phyloP scores from a whole-genome alignment of 2,329 filamentous ascomycete genomes.

The Trichoderma guizhouense region DNA sequence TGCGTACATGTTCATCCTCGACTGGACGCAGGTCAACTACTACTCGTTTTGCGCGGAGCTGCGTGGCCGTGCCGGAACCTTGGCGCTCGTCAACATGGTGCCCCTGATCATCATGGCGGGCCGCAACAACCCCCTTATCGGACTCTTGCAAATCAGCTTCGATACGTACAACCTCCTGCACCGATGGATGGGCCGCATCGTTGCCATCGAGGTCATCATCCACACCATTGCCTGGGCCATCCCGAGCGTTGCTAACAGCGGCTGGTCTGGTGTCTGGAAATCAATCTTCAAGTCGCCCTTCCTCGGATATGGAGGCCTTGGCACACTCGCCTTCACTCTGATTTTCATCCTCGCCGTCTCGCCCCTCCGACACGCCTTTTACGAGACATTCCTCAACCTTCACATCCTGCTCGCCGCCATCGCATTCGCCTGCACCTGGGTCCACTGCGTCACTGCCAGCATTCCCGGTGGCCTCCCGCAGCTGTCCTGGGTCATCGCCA shows the following conservation, averaged over 20 bases:
- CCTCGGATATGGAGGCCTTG: conserved; percentile 62
- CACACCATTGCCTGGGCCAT: conserved; percentile 73
- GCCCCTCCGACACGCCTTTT: conserved; percentile 86
- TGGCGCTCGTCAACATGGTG: conserved; percentile 87
- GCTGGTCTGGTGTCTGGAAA: conserved; percentile 55
- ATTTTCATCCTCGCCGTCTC: conserved; percentile 71
- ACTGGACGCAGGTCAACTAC: conserved; percentile 56
- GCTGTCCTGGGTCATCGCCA: conserved; percentile 68
- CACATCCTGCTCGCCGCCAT: conserved; percentile 75
- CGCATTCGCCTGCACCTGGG: conserved; percentile 67
- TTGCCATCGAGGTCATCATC: conserved; percentile 63
- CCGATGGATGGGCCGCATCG: conserved; percentile 74
- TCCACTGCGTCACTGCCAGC: conserved; percentile 69
- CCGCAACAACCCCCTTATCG: conserved; percentile 89
- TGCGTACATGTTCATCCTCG: conserved; percentile 58
- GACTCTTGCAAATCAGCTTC: conserved; percentile 80
- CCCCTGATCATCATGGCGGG: conserved; percentile 84
- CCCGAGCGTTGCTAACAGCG: conserved; percentile 64
- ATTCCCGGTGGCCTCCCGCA: conserved; percentile 67
- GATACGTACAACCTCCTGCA: conserved; percentile 84
- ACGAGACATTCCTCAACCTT: conserved; percentile 88
- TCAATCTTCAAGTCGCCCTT: conserved; percentile 60
- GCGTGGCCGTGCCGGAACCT: conserved; percentile 77
- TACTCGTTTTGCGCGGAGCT: conserved; percentile 74
- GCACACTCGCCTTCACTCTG: conserved; percentile 57